phyloP scores from a whole-genome alignment of 495 filamentous ascomycete genomes.

The Lepidopterella palustris region DNA sequence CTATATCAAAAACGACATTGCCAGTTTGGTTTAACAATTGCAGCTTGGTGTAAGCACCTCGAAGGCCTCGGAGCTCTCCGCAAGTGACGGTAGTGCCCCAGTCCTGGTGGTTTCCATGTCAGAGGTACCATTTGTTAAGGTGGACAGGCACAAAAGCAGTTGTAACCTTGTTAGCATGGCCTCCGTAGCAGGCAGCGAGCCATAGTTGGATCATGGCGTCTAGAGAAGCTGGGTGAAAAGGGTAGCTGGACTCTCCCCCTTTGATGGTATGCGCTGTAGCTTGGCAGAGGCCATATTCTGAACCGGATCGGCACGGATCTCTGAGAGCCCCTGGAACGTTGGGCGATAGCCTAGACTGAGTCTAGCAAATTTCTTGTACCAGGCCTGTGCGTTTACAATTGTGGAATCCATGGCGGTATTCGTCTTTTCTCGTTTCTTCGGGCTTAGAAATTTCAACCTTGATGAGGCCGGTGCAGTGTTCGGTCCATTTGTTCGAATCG shows the following conservation, averaged over 20 bases:
- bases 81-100: slow-evolving; percentile 5
- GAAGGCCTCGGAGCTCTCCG: slow-evolving; percentile 18
- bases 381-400: background rate
- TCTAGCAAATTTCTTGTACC: slow-evolving; percentile 25
- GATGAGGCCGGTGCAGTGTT: slow-evolving; percentile 14
- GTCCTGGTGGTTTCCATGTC: slow-evolving; percentile 2
- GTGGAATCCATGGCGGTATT: background rate
- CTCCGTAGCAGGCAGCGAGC: slow-evolving; percentile 19
- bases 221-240: slow-evolving; percentile 31
- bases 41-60: slow-evolving; percentile 14
- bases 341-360: slow-evolving; percentile 30
- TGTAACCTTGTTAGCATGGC: background rate
- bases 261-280: slow-evolving; percentile 7
- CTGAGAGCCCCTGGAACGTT: slow-evolving; percentile 22
- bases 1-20: slow-evolving; percentile 15
- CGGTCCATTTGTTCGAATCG: slow-evolving; percentile 8
- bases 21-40: slow-evolving; percentile 13
- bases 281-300: slow-evolving; percentile 14
- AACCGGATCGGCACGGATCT: slow-evolving; percentile 12
- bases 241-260: slow-evolving; percentile 20
- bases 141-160: slow-evolving; percentile 17
- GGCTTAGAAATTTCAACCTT: background rate
- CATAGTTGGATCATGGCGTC: slow-evolving; percentile 25
- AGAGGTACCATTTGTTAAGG: slow-evolving; percentile 1
- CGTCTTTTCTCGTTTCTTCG: background rate